Conservation (phyloP, 805 yeast genomes). For the Barnettozyma vustinii region DNA sequence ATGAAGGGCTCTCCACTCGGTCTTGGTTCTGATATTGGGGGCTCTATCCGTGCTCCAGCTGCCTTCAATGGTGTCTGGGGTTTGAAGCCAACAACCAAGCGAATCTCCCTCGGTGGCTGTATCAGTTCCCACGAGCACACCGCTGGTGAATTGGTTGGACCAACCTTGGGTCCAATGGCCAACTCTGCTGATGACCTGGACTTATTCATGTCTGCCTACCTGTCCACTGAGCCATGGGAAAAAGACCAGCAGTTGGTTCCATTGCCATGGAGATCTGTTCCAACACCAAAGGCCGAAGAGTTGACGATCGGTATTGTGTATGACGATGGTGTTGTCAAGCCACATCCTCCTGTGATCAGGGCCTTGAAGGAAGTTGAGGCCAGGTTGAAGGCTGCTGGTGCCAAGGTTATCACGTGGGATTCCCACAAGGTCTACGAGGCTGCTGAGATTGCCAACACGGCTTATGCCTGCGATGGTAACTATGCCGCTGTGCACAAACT, state of each 20-base stretch:
- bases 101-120: conserved; percentile 35
- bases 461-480: conserved; percentile 70
- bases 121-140: conserved; percentile 13
- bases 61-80: conserved; percentile 60
- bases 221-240: conserved; percentile 50
- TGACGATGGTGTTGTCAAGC: conserved; percentile 61
- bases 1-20: conserved; percentile 59
- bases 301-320: conserved; percentile 57
- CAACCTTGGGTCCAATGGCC: conserved; percentile 66
- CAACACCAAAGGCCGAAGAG: conserved; percentile 31
- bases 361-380: conserved; percentile 48
- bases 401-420: conserved; percentile 47
- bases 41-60: conserved; percentile 63
- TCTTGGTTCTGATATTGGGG: conserved; percentile 69
- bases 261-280: conserved; percentile 36
- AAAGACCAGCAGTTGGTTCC: conserved; percentile 32
- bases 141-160: conserved; percentile 49
- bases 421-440: conserved; percentile 56
- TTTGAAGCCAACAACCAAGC: conserved; percentile 55
- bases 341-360: conserved; percentile 60
- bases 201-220: conserved; percentile 54
- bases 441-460: conserved; percentile 46
- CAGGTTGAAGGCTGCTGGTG: conserved; percentile 55
- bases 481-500: conserved; percentile 46
- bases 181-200: conserved; percentile 63